Conservation (phyloP, 1,139 yeast genomes). For the Ashbya aceris region DNA sequence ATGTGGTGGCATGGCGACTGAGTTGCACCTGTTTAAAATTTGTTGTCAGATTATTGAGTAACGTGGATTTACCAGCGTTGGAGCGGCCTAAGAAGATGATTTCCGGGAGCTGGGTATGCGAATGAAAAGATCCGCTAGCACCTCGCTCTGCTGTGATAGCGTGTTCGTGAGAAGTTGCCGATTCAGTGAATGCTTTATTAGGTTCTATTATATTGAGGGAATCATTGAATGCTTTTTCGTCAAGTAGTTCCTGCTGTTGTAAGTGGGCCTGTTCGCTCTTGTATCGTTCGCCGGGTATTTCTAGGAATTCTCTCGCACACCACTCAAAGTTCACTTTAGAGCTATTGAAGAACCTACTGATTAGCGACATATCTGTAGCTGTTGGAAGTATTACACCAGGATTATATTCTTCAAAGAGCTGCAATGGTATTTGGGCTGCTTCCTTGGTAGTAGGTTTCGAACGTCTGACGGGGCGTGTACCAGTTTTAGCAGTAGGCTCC, state of each 20-base stretch:
- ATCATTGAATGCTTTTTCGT: no score
- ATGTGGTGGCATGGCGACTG: conserved; percentile 42
- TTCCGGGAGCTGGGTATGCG: conserved; percentile 45
- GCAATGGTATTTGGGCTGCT: neutral
- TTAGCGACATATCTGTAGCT: conserved; percentile 27
- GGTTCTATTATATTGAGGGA: no score
- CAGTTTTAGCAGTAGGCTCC: neutral
- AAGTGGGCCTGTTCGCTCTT: no score
- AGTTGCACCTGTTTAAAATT: conserved; percentile 29
- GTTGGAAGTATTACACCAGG: conserved; percentile 32
- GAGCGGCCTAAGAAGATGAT: conserved; percentile 69
- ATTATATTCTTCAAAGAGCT: conserved; percentile 13
- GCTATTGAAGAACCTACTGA: conserved; percentile 37
- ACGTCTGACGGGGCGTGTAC: neutral
- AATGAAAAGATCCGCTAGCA: conserved; percentile 11
- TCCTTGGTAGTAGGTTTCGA: neutral
- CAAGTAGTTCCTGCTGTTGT: no score
- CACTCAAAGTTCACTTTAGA: conserved; percentile 45
- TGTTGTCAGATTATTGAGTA: conserved; percentile 48
- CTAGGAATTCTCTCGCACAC: conserved; percentile 44
- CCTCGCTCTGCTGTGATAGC: no score
- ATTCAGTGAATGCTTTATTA: no score
- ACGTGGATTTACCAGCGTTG: conserved; percentile 76
- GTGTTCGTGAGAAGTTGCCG: no score
- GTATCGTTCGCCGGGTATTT: conserved; percentile 46